Base-by-base conservation (phyloP, 2,329 filamentous ascomycete species). In the Hypoxylon sp. region DNA sequence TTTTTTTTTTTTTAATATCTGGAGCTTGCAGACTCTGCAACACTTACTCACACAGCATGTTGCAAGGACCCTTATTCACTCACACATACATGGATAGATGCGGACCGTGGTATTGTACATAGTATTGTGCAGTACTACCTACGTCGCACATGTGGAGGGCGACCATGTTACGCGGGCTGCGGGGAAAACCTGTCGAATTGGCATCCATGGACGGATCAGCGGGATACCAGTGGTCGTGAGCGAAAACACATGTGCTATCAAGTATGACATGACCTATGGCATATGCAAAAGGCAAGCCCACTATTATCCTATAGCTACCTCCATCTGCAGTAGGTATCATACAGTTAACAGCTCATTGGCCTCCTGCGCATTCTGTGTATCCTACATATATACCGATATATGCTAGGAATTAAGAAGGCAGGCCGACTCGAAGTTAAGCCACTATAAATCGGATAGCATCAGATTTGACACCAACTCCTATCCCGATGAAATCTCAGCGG, bases 121-220 rank as follows among this genome's bases (percentile, higher is more conserved):
- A 50, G 42, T 59, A 67, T 58, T 55, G 52, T 70, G 51, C 58
- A 55, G 68, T 68, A 42, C 65, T 61, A 48, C 65, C 65, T 70
- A 60, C 65, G 47, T 68, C 62, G 54, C 63, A 57, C 62, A 55
- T 66, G 60, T 56, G 32, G 48, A 48, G 52, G 63, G 66, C 44
- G 47, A 47, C 59, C 51, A 63, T 68, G 68, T 63, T 69, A 46
- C 50, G 67, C 47, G 62, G 48, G 57, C 69, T 71, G 69, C 69
- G 69, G 69, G 69, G 69, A 71, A 69, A 65, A 62, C 65, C 67
- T 58, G 52, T 71, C 66, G 55, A 71, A 69, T 71, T 62, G 64
- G 52, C 63, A 44, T 44, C 39, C 17, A 52, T 24, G 48, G 42
- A 53, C 66, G 68, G 65, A 59, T 51, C 55, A 68, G 47, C 65